These are phyloP conservation scores for Aspergillus caelatus DNA, from an alignment of 2,329 filamentous ascomycete species.

Conservation along the genomic window DNA sequence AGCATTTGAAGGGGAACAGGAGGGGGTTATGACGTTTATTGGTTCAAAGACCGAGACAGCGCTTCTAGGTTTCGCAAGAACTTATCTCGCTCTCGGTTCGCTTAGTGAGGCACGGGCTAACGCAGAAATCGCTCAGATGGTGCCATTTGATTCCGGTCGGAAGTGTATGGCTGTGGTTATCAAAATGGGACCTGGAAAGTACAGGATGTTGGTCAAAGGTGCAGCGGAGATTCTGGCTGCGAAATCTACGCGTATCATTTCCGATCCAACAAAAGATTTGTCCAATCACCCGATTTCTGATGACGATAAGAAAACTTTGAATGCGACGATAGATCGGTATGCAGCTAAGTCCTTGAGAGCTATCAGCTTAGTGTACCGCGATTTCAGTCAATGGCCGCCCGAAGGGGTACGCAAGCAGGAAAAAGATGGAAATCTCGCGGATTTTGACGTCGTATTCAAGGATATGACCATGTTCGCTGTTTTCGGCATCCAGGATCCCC, in stretches of 20 bases:
- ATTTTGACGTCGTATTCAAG: constrained; percentile 68
- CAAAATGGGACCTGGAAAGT: constrained; percentile 57
- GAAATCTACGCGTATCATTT: constrained; percentile 56
- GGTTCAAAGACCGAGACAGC: constrained; percentile 80
- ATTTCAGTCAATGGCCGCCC: constrained; percentile 85
- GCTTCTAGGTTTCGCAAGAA: constrained; percentile 68
- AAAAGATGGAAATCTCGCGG: constrained; percentile 63
- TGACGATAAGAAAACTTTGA: constrained; percentile 62
- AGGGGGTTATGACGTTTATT: constrained; percentile 64
- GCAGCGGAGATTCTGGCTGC: constrained; percentile 55
- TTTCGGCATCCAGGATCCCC: constrained; percentile 80
- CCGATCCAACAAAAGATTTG: constrained; percentile 62
- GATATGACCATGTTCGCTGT: constrained; percentile 70
- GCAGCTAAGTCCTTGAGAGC: constrained; percentile 80
- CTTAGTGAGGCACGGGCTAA: constrained; percentile 65
- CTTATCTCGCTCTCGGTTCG: constrained; percentile 66
- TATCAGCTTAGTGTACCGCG: constrained; percentile 80
- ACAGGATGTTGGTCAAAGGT: constrained; percentile 60
- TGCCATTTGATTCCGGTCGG: constrained; percentile 64
- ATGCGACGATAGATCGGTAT: constrained; percentile 73
- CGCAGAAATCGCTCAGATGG: constrained; percentile 56
- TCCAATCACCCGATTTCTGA: constrained; percentile 56
- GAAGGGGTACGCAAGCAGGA: constrained; percentile 58
- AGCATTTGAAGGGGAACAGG: constrained; percentile 67
- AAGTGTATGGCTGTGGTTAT: constrained; percentile 72